phyloP scores from a whole-genome alignment of 2,329 filamentous ascomycete species.

The Sphaerulina vaccinii region DNA sequence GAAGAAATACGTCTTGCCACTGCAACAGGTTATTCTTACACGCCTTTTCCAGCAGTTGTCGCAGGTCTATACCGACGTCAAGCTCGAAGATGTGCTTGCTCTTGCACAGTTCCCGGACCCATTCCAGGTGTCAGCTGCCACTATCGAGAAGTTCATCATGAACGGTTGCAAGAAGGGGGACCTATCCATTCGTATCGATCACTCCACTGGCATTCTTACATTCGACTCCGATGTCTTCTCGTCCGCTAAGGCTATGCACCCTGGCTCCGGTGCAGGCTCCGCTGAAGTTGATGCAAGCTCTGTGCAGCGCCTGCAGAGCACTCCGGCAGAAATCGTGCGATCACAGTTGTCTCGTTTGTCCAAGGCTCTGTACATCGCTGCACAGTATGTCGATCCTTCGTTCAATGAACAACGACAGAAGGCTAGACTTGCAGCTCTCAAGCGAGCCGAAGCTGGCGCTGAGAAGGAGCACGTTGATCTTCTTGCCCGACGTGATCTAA shows the following conservation, averaged over 20 bases:
- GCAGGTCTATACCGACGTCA: slow-evolving; percentile 97
- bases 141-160: slow-evolving; percentile 99
- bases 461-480: slow-evolving; percentile 87
- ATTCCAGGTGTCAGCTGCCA: slow-evolving; percentile 85
- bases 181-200: slow-evolving; percentile 91
- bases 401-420: slow-evolving; percentile 80
- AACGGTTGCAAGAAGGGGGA: slow-evolving; percentile 99
- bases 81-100: slow-evolving; percentile 87
- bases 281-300: slow-evolving; percentile 80
- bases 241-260: slow-evolving; percentile 86
- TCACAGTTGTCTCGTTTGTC: slow-evolving; percentile 89
- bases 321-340: slow-evolving; percentile 94
- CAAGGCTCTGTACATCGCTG: slow-evolving; percentile 87
- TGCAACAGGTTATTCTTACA: slow-evolving; percentile 98
- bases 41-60: slow-evolving; percentile 98
- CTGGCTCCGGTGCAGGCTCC: slow-evolving; percentile 79
- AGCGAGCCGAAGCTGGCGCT: slow-evolving; percentile 80
- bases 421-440: slow-evolving; percentile 75
- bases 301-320: slow-evolving; percentile 94
- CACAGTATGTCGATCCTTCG: slow-evolving; percentile 89
- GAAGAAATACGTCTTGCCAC: slow-evolving; percentile 91
- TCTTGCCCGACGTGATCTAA: slow-evolving; percentile 81
- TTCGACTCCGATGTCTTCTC: slow-evolving; percentile 99
- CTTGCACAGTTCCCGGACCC: slow-evolving; percentile 95
- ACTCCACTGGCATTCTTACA: slow-evolving; percentile 89